Conservation (phyloP, 1,284 basidiomycete genomes). For the Sporisorium graminicola region DNA sequence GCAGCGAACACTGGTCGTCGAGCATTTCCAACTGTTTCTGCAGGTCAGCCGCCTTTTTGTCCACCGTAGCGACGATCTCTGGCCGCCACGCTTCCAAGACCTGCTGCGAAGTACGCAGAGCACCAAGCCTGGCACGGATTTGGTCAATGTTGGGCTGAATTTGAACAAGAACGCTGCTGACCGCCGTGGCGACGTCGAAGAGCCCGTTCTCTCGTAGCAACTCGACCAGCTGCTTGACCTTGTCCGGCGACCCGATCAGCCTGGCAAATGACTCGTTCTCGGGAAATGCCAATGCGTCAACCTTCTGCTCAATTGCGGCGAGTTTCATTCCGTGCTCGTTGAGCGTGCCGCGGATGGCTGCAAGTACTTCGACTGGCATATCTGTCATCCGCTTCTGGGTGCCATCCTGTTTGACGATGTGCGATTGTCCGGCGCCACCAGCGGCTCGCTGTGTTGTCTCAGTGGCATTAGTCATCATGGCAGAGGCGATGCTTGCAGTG, state of each 20-base stretch:
- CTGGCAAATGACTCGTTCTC: background rate
- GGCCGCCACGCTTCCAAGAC: slow-evolving; percentile 7
- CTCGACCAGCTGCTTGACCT: slow-evolving; percentile 15
- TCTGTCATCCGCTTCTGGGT: background rate
- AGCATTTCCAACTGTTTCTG: slow-evolving; percentile 23
- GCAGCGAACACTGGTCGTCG: slow-evolving; percentile 42
- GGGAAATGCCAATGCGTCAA: background rate
- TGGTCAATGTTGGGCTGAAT: background rate
- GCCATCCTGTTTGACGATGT: background rate
- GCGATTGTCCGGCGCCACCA: background rate
- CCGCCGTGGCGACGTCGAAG: background rate
- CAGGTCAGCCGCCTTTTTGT: slow-evolving; percentile 6
- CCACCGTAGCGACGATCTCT: slow-evolving; percentile 3
- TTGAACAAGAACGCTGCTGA: background rate
- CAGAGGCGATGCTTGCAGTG: background rate
- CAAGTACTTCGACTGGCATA: slow-evolving; percentile 4
- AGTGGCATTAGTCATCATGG: background rate
- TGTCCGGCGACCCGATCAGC: slow-evolving; percentile 18
- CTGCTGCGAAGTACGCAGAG: slow-evolving; percentile 4
- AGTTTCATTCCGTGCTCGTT: slow-evolving; percentile 8
- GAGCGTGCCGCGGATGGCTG: slow-evolving; percentile 3
- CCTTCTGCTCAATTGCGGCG: slow-evolving; percentile 1
- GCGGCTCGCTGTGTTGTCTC: background rate
- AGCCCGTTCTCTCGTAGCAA: slow-evolving; percentile 15
- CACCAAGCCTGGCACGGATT: slow-evolving; percentile 1